Evolutionary conservation across 2,329 filamentous ascomycete species (phyloP).

Genomic region (Aspergillus intermedius): DNA sequence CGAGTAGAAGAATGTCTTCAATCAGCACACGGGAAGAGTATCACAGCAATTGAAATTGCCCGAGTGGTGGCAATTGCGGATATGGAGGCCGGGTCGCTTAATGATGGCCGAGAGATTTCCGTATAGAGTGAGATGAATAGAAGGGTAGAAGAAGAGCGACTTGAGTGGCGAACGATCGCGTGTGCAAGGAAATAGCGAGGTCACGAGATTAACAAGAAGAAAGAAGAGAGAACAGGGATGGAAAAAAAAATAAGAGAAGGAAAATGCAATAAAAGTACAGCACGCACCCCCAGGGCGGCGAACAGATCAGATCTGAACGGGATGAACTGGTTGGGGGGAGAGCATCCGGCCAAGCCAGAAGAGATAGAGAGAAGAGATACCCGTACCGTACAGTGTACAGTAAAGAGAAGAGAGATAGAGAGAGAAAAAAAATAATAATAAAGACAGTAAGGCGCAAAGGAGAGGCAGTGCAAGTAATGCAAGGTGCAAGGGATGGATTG

Average conservation of each 20-base stretch:
- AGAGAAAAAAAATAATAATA: constrained; percentile 3
- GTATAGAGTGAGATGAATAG: background rate
- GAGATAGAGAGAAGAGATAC: background rate
- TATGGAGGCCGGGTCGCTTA: too few relatives aligned
- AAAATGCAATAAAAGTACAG: constrained; percentile 10
- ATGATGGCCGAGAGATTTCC: too few relatives aligned
- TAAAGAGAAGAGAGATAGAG: background rate
- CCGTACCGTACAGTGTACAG: background rate
- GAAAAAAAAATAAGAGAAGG: background rate
- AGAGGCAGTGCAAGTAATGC: constrained; percentile 22
- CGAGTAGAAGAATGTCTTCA: too few relatives aligned
- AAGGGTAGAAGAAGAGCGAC: background rate
- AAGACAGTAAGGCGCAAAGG: constrained; percentile 1
- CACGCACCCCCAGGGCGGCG: constrained; percentile 16
- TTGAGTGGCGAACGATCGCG: background rate
- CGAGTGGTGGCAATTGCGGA: too few relatives aligned
- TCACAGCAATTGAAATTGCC: too few relatives aligned
- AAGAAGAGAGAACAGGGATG: too few relatives aligned
- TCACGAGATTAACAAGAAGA: too few relatives aligned
- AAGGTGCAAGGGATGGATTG: constrained; percentile 26
- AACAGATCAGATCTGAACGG: constrained; percentile 23
- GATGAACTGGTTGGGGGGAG: background rate
- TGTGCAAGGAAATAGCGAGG: too few relatives aligned
- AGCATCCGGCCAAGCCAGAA: background rate
- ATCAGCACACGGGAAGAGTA: too few relatives aligned